Evolutionary conservation across 2,329 filamentous ascomycete genomes (phyloP), one percentile per base, ranked within the genome.

Genomic region (Colletotrichum tropicale): DNA sequence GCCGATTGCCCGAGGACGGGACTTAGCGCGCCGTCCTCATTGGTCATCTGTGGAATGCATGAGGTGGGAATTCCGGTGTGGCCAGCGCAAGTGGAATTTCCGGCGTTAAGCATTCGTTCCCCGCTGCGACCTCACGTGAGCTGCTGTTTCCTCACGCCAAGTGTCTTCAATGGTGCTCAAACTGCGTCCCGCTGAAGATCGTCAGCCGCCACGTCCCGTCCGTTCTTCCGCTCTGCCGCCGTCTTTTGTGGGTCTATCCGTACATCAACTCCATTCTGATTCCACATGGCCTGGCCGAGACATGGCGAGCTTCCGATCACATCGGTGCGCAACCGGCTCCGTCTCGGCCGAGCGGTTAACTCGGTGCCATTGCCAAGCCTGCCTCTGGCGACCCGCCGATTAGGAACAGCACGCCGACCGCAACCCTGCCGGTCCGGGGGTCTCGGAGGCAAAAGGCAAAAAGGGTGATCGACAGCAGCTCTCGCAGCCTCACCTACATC

Each of bases 1-100:
- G 69, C 80, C 80, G 80, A 79, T 76, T 52, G 15, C 58, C 80
- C 80, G 80, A 81, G 43, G 58, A 73, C 73, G 65, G 66, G 66
- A 61, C 26, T 66, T 70, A 38, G 24, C n/a, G n/a, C 9, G 8
- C 58, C 7, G 1, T 8, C 28, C 9, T 60, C 15, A 74, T 74
- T 69, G 70, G 74, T 12, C 30, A 2, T 30, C 5, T 43, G 30
- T 7, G 4, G 1, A n/a, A 7, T 73, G 68, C 48, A 72, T 76
- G 70, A 76, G 64, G 74, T 69, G 43, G 8, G 8, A 8, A 61
- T 74, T 43, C 58, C 72, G 56, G 43, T 60, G 21, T 75, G 69
- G 56, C 34, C 67, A 58, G 55, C n/a, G n/a, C 6, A 36, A 9
- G 4, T 28, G 55, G n/a, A 16, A 32, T 28, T 52, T 21, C 48